phyloP scores from a whole-genome alignment of 305 asterid species.

The Rubia tinctorum region DNA sequence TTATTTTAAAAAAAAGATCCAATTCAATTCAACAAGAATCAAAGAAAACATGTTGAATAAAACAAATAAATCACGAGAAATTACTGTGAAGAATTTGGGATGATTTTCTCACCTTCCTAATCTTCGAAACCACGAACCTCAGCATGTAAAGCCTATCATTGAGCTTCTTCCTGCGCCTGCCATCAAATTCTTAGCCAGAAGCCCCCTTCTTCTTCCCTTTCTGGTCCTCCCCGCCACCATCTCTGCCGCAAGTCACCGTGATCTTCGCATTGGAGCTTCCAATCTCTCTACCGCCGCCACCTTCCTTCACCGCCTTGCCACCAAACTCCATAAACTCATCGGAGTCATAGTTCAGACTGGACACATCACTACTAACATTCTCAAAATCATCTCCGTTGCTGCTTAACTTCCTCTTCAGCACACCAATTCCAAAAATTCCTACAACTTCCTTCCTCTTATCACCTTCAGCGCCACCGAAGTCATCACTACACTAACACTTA shows the following conservation, averaged over 20 bases:
- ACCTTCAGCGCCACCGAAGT: conserved; percentile 18
- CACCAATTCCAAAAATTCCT: conserved; percentile 14
- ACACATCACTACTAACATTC: conserved; percentile 67
- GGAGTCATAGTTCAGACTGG: conserved; percentile 64
- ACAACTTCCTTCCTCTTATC: conserved; percentile 22
- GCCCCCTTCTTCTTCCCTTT: conserved; percentile 61
- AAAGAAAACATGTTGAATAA: conserved; percentile 38
- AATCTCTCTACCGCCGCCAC: conserved; percentile 15
- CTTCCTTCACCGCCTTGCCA: conserved; percentile 28
- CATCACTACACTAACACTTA: too few relatives aligned
- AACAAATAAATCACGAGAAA: conserved; percentile 38
- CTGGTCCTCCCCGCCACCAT: conserved; percentile 43
- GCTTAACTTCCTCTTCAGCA: conserved; percentile 38
- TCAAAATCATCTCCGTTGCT: conserved; percentile 54
- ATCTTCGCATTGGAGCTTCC: conserved; percentile 51
- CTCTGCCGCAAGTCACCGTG: conserved; percentile 30
- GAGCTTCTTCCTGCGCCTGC: too few relatives aligned
- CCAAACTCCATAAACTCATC: conserved; percentile 60
- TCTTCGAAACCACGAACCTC: conserved; percentile 92
- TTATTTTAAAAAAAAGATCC: background rate
- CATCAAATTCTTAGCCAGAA: too few relatives aligned
- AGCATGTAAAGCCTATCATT: conserved; percentile 93
- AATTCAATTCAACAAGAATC: conserved; percentile 15
- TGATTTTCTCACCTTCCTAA: conserved; percentile 75
- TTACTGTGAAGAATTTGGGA: conserved; percentile 16